Percentiles rank a stretch among this genome's conserved stretches.
Conservation (phyloP, 139 green algal species). For the Micractinium sp. region DNA sequence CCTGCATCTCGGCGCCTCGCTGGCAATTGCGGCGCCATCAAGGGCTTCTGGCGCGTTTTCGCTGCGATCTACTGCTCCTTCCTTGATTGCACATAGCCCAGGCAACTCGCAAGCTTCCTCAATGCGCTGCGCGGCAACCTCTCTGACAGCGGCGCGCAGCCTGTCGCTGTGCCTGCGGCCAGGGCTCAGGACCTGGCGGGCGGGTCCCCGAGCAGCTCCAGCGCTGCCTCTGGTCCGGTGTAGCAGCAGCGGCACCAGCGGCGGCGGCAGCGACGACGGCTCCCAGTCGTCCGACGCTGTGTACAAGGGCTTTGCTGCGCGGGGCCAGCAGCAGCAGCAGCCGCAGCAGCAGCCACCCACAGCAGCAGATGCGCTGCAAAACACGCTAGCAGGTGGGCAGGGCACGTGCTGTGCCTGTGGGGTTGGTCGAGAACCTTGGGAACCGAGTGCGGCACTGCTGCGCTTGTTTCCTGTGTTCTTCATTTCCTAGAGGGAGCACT, state of each 20-base stretch:
- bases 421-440: background rate
- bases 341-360: constrained; percentile 17
- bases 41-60: too few species aligned
- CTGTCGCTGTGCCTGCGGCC: background rate
- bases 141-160: background rate
- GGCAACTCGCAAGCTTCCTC: too few species aligned
- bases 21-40: too few species aligned
- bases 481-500: too few species aligned
- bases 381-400: constrained; percentile 30
- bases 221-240: background rate
- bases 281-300: background rate
- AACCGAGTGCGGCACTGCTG: too few species aligned
- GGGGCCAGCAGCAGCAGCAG: constrained; percentile 21
- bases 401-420: background rate
- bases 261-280: background rate
- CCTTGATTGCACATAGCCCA: too few species aligned
- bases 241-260: constrained; percentile 4
- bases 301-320: constrained; percentile 11
- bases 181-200: background rate
- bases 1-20: too few species aligned
- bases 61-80: too few species aligned
- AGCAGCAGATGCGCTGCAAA: constrained; percentile 29
- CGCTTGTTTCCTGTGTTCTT: too few species aligned
- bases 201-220: background rate
- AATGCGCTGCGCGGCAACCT: background rate